A percentile compares a stretch with the other conserved stretches of the same genome.
These are phyloP conservation scores for Bolboschoenoplectus hybrid DNA, from an alignment of 202 grass and related monocot species.

Conservation along the genomic window DNA sequence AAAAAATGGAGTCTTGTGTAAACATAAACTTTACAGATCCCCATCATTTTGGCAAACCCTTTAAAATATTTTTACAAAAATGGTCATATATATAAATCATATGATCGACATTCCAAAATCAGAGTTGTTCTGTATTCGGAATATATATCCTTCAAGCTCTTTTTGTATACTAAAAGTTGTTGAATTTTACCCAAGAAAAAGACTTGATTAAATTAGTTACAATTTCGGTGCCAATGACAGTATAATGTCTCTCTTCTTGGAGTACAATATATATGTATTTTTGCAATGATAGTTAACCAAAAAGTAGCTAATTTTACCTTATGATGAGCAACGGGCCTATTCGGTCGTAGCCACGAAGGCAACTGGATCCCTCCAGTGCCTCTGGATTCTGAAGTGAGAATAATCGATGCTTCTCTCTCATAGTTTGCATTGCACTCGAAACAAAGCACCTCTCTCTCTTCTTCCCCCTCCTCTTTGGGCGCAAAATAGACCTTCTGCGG, in stretches of 20 bases:
- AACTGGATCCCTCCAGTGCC: slow-evolving; percentile 47
- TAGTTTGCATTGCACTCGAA: slow-evolving; percentile 72
- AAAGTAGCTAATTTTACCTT: slow-evolving; percentile 45
- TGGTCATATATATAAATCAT: background rate
- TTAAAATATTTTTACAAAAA: background rate
- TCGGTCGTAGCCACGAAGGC: slow-evolving; percentile 57
- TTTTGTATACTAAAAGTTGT: background rate
- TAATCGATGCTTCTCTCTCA: slow-evolving; percentile 64
- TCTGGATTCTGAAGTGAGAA: slow-evolving; percentile 44
- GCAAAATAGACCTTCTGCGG: slow-evolving; percentile 35
- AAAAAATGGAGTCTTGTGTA: background rate
- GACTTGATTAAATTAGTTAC: background rate
- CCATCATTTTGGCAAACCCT: background rate
- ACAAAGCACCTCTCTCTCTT: slow-evolving; percentile 57
- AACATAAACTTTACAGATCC: background rate
- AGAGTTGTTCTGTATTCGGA: background rate
- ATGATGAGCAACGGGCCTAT: slow-evolving; percentile 36
- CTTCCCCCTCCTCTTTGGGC: slow-evolving; percentile 45
- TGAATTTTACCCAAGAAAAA: background rate
- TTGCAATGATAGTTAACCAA: background rate
- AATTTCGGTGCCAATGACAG: background rate
- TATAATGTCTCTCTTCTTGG: background rate
- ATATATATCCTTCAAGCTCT: background rate
- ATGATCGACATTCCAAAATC: background rate
- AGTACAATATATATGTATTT: slow-evolving; percentile 7